These are phyloP conservation scores for Diaporthe sp. DNA, from an alignment of 2,329 filamentous ascomycete species.

Conservation along the genomic window DNA sequence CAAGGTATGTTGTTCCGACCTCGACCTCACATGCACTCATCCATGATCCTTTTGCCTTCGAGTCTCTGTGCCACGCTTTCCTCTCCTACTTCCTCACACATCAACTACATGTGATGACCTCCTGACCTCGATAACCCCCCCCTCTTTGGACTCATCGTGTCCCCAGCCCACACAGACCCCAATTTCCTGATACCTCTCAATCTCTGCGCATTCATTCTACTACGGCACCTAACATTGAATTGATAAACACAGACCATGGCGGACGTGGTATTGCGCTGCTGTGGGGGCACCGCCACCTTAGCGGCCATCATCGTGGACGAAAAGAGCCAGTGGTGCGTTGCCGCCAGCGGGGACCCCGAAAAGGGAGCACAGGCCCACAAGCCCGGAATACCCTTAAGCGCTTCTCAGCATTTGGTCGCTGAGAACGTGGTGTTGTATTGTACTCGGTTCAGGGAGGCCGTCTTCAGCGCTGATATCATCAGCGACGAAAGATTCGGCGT, in stretches of 20 bases:
- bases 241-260: conserved; percentile 73
- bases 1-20: conserved; percentile 53
- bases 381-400: conserved; percentile 73
- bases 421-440: conserved; percentile 84
- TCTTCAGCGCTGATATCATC: conserved; percentile 81
- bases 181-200: background rate
- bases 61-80: background rate
- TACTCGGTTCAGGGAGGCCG: conserved; percentile 80
- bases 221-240: background rate
- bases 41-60: background rate
- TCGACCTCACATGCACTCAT: background rate
- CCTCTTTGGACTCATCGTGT: too few relatives aligned
- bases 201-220: too few relatives aligned
- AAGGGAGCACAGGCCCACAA: conserved; percentile 76
- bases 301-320: conserved; percentile 83
- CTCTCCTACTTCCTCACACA: background rate
- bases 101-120: background rate
- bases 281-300: conserved; percentile 77
- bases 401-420: conserved; percentile 75
- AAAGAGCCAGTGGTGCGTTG: conserved; percentile 78
- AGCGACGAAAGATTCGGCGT: conserved; percentile 85
- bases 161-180: background rate
- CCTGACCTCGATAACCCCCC: background rate
- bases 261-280: conserved; percentile 84
- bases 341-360: conserved; percentile 81